Base-by-base conservation (phyloP, 352 stramenopile species). In the Phytophthora sansomeana region DNA sequence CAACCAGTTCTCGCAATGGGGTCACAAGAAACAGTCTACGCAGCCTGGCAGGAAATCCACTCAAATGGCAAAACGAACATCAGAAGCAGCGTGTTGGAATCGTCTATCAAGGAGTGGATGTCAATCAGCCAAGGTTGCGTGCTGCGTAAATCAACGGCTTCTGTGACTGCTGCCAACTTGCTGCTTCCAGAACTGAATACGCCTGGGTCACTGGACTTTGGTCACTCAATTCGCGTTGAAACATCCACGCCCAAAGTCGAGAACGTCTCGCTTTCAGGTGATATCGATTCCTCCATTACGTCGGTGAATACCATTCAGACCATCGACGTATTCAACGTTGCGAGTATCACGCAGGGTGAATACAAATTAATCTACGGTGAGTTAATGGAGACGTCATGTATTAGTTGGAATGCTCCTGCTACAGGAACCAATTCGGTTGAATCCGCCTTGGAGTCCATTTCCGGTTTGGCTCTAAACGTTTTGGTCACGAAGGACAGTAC, bases 291-390 rank as follows among this genome's bases (percentile, higher is more conserved):
- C 0, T 69, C 74, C 5, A 72, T 86, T 35, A 78, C 63, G 4
- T 66, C 57, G 16, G 65, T 74, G 3, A 80, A 77, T 17, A 54
- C 53, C 0, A 26, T 85, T 1, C 85, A 93, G 36, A 90, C 80
- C 0, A 49, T 93, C 26, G 83, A 90, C 35, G 52, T 93, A 1
- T 86, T 89, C 51, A 85, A 87, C 19, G 49, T 55, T 7, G 71
- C 41, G 16, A 85, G 72, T 30, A 46, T 92, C 17, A 79, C 46
- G 1, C 69, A 86, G 43, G 83, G 85, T 0, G 67, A 83, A 39
- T 93, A 81, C 51, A 70, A 81, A 52, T 57, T 93, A 1, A 46
- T 73, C 6, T 93, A 93, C 42, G 77, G 70, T 4, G 57, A 72
- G 9, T 59, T 50, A 3, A 33, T 58, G 16, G 49, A 71, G 8